A percentile compares a stretch with the other conserved stretches of the same genome.
phyloP scores from a whole-genome alignment of 2,329 filamentous ascomycete species.

The Xylariales sp. region DNA sequence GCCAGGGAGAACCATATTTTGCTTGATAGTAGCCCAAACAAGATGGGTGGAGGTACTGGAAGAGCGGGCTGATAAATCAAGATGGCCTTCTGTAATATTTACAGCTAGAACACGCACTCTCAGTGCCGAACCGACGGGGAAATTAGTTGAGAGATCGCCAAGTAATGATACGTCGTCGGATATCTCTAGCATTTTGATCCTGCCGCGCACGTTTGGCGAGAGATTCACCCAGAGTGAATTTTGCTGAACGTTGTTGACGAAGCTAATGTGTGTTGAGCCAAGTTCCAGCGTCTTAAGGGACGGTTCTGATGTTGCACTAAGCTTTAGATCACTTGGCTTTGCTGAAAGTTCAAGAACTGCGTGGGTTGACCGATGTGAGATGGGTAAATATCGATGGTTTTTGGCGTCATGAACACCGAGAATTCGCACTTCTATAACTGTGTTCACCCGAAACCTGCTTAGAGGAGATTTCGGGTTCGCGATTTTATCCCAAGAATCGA shows the following conservation, averaged over 20 bases:
- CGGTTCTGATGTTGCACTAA: conserved; percentile 61
- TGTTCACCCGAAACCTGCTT: conserved; percentile 76
- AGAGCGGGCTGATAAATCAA: conserved; percentile 87
- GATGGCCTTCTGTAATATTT: conserved; percentile 76
- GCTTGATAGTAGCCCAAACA: conserved; percentile 76
- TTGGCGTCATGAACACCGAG: conserved; percentile 90
- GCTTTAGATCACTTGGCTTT: conserved; percentile 74
- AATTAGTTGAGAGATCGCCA: conserved; percentile 79
- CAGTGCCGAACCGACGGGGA: conserved; percentile 90
- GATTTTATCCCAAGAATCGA: conserved; percentile 89
- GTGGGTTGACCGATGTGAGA: conserved; percentile 85
- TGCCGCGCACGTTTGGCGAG: conserved; percentile 86
- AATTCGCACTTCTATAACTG: conserved; percentile 79
- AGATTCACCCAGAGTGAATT: conserved; percentile 91
- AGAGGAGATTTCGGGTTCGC: conserved; percentile 83
- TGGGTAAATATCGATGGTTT: conserved; percentile 90
- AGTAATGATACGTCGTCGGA: conserved; percentile 87
- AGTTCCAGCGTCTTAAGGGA: conserved; percentile 78
- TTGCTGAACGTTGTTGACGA: conserved; percentile 88
- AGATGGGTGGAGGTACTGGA: conserved; percentile 67
- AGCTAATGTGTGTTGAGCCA: conserved; percentile 80
- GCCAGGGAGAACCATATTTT: conserved; percentile 84
- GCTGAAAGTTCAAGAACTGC: conserved; percentile 88
- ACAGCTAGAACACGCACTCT: conserved; percentile 82
- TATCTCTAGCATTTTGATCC: conserved; percentile 83